Evolutionary conservation across 2,329 filamentous ascomycete species (phyloP).

Genomic region (Fusarium longipes): DNA sequence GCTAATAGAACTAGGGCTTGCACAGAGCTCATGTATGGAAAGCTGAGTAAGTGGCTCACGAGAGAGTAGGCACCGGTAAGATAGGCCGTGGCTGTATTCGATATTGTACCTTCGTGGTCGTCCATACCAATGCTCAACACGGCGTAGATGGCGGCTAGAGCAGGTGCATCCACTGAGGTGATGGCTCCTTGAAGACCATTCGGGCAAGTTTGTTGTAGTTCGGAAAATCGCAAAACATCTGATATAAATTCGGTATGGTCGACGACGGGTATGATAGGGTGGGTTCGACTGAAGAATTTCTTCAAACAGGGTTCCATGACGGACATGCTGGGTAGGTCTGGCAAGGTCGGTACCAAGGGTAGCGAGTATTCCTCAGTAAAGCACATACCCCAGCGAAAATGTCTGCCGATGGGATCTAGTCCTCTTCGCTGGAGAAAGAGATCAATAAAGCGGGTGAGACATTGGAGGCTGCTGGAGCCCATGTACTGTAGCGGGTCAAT

Average conservation of each 20-base stretch:
- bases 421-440: slow-evolving; percentile 35
- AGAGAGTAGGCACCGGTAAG: slow-evolving; percentile 35
- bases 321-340: slow-evolving; percentile 28
- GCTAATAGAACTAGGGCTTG: slow-evolving; percentile 34
- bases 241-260: slow-evolving; percentile 32
- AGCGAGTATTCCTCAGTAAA: slow-evolving; percentile 37
- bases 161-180: slow-evolving; percentile 22
- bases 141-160: slow-evolving; percentile 27
- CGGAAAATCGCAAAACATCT: slow-evolving; percentile 29
- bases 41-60: slow-evolving; percentile 31
- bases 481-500: slow-evolving; percentile 28
- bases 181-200: slow-evolving; percentile 26
- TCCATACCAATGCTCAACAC: slow-evolving; percentile 36
- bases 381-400: slow-evolving; percentile 41
- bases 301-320: slow-evolving; percentile 37
- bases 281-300: slow-evolving; percentile 38
- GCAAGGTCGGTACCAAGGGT: slow-evolving; percentile 25
- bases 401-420: slow-evolving; percentile 28
- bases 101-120: slow-evolving; percentile 23
- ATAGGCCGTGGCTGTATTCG: slow-evolving; percentile 21
- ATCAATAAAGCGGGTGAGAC: slow-evolving; percentile 34
- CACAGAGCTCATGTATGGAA: slow-evolving; percentile 37
- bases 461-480: slow-evolving; percentile 39
- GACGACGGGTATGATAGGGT: slow-evolving; percentile 34
- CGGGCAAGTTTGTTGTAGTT: slow-evolving; percentile 26